Conservation (phyloP, 805 yeast species). For the Candida endomychidarum region DNA sequence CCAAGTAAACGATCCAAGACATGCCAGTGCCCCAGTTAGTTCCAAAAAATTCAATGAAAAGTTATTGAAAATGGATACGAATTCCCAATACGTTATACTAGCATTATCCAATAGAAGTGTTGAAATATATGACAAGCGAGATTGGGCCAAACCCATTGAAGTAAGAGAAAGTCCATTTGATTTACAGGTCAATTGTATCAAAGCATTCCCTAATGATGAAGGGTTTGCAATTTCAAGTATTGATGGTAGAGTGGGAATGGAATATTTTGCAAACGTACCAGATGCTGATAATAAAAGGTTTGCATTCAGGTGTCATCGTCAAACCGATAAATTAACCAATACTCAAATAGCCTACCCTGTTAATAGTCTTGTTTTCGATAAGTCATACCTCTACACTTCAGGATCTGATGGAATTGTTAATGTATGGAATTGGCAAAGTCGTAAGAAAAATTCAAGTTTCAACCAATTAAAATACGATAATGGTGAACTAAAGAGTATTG, state of each 20-base stretch:
- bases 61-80: conserved; percentile 62
- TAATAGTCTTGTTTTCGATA: conserved; percentile 46
- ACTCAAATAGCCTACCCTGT: conserved; percentile 56
- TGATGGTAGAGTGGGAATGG: conserved; percentile 82
- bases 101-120: conserved; percentile 55
- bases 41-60: conserved; percentile 40
- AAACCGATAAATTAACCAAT: conserved; percentile 33
- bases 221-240: conserved; percentile 71
- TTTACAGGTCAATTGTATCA: conserved; percentile 60
- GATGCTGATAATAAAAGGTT: conserved; percentile 49
- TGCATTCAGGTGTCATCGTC: conserved; percentile 81
- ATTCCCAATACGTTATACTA: conserved; percentile 44
- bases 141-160: conserved; percentile 44
- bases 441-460: conserved; percentile 45
- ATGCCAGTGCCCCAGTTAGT: conserved; percentile 12
- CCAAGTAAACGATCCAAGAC: conserved; percentile 45
- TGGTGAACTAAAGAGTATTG: conserved; percentile 21
- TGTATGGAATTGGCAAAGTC: conserved; percentile 48
- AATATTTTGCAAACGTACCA: conserved; percentile 55
- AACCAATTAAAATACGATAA: conserved; percentile 10
- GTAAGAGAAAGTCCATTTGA: conserved; percentile 63
- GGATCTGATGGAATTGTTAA: conserved; percentile 54
- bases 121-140: conserved; percentile 57
- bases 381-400: conserved; percentile 45
- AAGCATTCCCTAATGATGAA: conserved; percentile 49